Conservation (phyloP, 2,329 filamentous ascomycete species). For the Alternaria gansuensis region DNA sequence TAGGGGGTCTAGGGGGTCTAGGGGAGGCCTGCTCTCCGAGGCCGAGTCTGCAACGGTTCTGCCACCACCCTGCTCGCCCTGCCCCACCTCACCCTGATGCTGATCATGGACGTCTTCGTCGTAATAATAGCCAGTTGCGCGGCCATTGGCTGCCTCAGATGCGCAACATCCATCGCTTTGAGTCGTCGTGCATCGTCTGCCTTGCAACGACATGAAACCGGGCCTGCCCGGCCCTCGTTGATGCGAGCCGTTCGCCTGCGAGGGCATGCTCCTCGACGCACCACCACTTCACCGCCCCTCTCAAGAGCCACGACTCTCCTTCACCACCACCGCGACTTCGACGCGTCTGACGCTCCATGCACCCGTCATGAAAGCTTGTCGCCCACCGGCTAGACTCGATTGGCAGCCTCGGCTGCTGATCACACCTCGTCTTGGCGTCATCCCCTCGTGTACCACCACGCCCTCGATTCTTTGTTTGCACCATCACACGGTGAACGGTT, state of each 20-base stretch:
- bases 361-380: slow-evolving; percentile 1
- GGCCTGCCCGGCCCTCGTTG: slow-evolving; percentile 33
- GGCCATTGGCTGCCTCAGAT: slow-evolving; percentile 26
- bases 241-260: slow-evolving; percentile 20
- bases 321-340: background rate
- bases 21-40: slow-evolving; percentile 9
- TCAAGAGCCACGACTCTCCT: slow-evolving; percentile 2
- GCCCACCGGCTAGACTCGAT: slow-evolving; percentile 5
- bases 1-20: background rate
- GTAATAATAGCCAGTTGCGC: slow-evolving; percentile 18
- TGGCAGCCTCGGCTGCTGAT: slow-evolving; percentile 22
- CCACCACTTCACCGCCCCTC: slow-evolving; percentile 17
- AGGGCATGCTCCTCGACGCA: slow-evolving; percentile 2
- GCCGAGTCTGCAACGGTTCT: slow-evolving; percentile 18
- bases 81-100: slow-evolving; percentile 12
- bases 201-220: slow-evolving; percentile 34
- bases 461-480: slow-evolving; percentile 2
- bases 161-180: slow-evolving; percentile 27
- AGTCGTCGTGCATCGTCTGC: slow-evolving; percentile 13
- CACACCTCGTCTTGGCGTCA: slow-evolving; percentile 15
- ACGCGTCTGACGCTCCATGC: slow-evolving; percentile 4
- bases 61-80: slow-evolving; percentile 5
- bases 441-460: slow-evolving; percentile 9
- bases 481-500: slow-evolving; percentile 26
- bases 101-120: slow-evolving; percentile 11